phyloP scores from a whole-genome alignment of 495 filamentous ascomycete species.

The Collariella sp. region DNA sequence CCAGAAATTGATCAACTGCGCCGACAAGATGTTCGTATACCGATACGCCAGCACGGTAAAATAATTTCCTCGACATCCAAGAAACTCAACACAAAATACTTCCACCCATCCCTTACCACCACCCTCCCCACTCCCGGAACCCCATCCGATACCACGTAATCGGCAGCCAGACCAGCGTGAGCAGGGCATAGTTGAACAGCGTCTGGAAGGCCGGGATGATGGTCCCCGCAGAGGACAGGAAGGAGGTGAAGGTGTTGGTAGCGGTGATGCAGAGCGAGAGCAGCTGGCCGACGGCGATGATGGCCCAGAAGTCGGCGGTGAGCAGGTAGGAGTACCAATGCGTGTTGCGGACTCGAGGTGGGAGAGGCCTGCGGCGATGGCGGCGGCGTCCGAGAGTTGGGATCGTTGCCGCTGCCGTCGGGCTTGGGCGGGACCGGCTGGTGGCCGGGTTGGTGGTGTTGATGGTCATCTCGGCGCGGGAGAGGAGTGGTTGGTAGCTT shows the following conservation, averaged over 20 bases:
- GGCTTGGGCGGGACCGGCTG: conserved; percentile 33
- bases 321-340: conserved; percentile 70
- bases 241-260: conserved; percentile 77
- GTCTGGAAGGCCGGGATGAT: conserved; percentile 96
- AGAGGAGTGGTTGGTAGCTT: conserved; percentile 2
- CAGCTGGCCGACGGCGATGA: conserved; percentile 74
- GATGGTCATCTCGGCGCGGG: conserved; percentile 1
- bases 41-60: conserved; percentile 91
- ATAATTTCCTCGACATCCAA: conserved; percentile 97
- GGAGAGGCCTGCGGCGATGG: conserved; percentile 32
- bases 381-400: conserved; percentile 14
- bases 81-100: conserved; percentile 87
- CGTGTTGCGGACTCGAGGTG: conserved; percentile 43
- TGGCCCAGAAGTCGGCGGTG: conserved; percentile 80
- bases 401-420: conserved; percentile 25
- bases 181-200: conserved; percentile 85
- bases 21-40: conserved; percentile 83
- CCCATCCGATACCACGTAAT: conserved; percentile 80
- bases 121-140: conserved; percentile 57
- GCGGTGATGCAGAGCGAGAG: conserved; percentile 81
- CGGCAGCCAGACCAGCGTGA: conserved; percentile 72
- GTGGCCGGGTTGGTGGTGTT: conserved; percentile 22
- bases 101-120: conserved; percentile 69
- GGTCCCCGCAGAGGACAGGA: conserved; percentile 59
- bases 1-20: conserved; percentile 98